These are phyloP conservation scores for Cetradonia linearis DNA, from an alignment of 495 filamentous ascomycete species.

Conservation along the genomic window DNA sequence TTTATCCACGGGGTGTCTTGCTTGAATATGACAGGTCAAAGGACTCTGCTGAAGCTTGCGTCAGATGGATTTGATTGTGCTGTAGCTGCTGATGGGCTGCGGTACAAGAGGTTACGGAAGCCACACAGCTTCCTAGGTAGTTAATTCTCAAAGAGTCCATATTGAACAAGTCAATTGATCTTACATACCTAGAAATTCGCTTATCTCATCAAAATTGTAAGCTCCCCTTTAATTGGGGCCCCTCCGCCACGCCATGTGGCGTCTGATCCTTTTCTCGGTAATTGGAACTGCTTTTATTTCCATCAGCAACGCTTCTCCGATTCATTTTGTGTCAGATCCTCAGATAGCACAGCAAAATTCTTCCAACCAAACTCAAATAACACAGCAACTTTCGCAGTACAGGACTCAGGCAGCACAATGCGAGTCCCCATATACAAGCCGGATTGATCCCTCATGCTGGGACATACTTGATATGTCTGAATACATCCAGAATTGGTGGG, in stretches of 20 bases:
- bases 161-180: neutral
- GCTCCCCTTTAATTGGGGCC: too few relatives aligned
- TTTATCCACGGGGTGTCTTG: slow-evolving; percentile 1
- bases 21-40: neutral
- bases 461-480: slow-evolving; percentile 2
- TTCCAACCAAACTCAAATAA: neutral
- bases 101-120: neutral
- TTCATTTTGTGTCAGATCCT: neutral
- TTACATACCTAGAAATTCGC: neutral
- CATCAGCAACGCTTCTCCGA: neutral
- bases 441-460: slow-evolving; percentile 1
- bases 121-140: neutral
- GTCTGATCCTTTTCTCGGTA: neutral
- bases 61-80: neutral
- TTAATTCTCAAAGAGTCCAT: too few relatives aligned
- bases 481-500: neutral
- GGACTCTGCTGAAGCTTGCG: neutral
- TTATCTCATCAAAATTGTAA: too few relatives aligned
- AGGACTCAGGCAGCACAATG: neutral
- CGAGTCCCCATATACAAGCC: neutral
- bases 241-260: neutral
- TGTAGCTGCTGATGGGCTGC: neutral
- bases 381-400: neutral
- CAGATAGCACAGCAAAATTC: neutral
- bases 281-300: neutral